Evolutionary conservation across 75 land plant genomes (phyloP), one percentile per base, ranked within the genome.

Genomic region (Pinus tabuliformis): DNA sequence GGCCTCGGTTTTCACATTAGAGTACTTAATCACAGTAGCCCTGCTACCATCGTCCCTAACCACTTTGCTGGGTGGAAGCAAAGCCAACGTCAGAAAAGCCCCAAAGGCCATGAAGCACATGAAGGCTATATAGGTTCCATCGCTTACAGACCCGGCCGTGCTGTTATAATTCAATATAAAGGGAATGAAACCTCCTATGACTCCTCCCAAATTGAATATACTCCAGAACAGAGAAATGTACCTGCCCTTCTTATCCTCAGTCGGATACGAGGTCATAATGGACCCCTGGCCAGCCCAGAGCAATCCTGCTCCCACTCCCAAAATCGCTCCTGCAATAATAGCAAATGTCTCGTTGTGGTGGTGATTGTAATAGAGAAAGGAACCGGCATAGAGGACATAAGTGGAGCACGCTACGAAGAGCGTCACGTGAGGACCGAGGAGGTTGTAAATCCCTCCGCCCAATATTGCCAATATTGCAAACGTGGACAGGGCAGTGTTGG

Each of bases 151-250:
- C 3, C 33, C 75, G 4, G 17, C 20, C 21, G 16, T 37, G 26
- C 89, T 76, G 80, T 91, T 60, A 81, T 91, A 95, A 54, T 95
- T 90, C 45, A 91, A 78, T 24, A 76, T 57, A 68, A 95, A 89
- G 28, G 98, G 95, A 72, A 92, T 89, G 58, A 95, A 76, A 62
- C 93, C 95, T 58, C 98, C 98, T 56, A 91, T 71, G 60, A 92
- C 87, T 49, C 91, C 95, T 5, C 98, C 98, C 80, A 89, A 37
- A 82, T 91, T 95, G 87, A 91, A 95, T 58, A 95, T 88, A 76
- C 89, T 80, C 98, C 95, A 95, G 81, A 95, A 95, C 20, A 95
- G n/a, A 73, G 93, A 84, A 60, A 95, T 90, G 78, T 91, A 93
- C 14, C 80, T 74, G 12, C 95, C 95, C 61, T 92, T 95, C 17